Base-by-base conservation (phyloP, 257 asterid species). In the Anisodus tanguticus region DNA sequence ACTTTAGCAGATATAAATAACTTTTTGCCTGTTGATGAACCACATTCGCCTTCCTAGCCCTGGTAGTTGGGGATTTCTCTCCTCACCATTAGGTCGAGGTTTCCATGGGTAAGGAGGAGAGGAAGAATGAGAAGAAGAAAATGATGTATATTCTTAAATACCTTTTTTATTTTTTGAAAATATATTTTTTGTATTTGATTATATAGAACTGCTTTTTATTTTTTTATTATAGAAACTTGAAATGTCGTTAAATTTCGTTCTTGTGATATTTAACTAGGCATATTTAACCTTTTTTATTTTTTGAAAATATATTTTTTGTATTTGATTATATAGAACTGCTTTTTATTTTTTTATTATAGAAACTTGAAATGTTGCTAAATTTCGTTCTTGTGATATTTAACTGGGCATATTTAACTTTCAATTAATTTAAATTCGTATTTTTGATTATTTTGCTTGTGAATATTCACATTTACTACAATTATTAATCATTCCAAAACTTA, bases 61-160 rank as follows among this genome's bases (percentile, higher is more conserved):
- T 26, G 4, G 16, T 70, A 35, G 35, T 41, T 4, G 4, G 4
- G 16, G 35, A 43, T 8, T 70, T 17, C 0, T 9, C 9, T 8
- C 55, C 7, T 3, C 0, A 0, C 4, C 0, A 4, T 26, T 41
- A 3, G 15, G 1, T 70, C 16, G 3, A 1, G 55, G 15, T 55
- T 41, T 70, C 78, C 3, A 39, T 31, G 0, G 77, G 53, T 39
- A 7, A 7, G 7, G 26, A 2, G 1, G 26, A 2, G 1, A 5
- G 16, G n/a, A 15, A 55, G n/a, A 55, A 13, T 31, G 35, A 37
- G 2, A 39, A 19, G 51, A 66, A 69, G 12, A 67, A 19, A 3
- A 13, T 4, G 6, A 72, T 59, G 80, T 72, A 72, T 72, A 72
- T 72, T 72, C 19, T 11, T 47, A 72, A 72, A 72, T 72, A 72